Evolutionary conservation across 2,329 filamentous ascomycete species (phyloP), one percentile per base, ranked within the genome.

Genomic region (Colletotrichum lini): DNA sequence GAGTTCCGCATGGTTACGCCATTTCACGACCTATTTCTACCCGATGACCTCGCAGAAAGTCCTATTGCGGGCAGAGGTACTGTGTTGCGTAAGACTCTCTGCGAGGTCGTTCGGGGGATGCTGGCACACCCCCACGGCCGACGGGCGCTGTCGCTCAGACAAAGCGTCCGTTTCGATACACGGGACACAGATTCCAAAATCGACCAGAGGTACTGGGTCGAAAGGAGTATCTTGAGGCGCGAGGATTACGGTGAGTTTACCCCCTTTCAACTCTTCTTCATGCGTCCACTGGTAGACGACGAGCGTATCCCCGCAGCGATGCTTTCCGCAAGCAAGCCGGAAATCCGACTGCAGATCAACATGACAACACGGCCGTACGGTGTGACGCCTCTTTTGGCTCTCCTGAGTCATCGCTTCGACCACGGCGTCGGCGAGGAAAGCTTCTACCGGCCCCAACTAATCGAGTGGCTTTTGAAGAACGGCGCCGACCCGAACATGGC

Each of bases 1-100:
- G 49, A 66, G 12, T 66, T 45, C 56, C 57, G 9, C 35, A 52
- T 30, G 50, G 40, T 26, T 2, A 61, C 68, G 18, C 64, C 68
- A n/a, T 50, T 67, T 35, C 68, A 70, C 38, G 57, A 67, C 15
- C 40, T 67, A n/a, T 67, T 67, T 50, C 57, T 67, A 18, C 57
- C 64, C 2, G 64, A 53, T 15, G 23, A 66, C 7, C 42, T 56
- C 6, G 6, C 16, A 12, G 4, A 30, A 6, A 50, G 38, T 9
- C 66, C 42, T 2, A 3, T 35, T 7, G n/a, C 15, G 16, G 21
- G 30, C 13, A 18, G 56, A 4, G 60, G 38, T 4, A n/a, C 16
- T 7, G 42, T 13, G 6, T n/a, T 58, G 21, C 40, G 40, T 15
- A 5, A 44, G 21, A 57, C 16, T 23, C 30, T 58, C 40, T n/a